These are phyloP conservation scores for Cucurbitaria berberidis DNA, from an alignment of 2,329 filamentous ascomycete species.

Conservation along the genomic window DNA sequence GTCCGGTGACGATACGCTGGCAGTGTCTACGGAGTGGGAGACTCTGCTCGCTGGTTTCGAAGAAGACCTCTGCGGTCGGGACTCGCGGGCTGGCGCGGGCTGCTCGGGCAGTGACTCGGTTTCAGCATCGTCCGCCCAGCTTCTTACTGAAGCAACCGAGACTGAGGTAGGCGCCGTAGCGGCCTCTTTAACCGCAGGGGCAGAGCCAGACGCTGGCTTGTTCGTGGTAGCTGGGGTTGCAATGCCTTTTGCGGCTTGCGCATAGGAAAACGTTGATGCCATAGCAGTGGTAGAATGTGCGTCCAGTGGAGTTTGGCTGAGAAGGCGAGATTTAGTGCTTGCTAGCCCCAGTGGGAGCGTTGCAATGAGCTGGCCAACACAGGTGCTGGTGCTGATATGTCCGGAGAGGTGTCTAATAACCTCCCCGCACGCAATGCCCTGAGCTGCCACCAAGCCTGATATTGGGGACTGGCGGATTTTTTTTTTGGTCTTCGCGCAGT, in stretches of 20 bases:
- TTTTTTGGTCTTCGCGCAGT: not conserved
- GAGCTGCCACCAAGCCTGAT: constrained; percentile 27
- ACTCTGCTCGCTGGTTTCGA: constrained; percentile 22
- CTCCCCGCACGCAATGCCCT: constrained; percentile 48
- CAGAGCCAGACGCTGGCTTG: constrained; percentile 53
- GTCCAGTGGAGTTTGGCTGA: constrained; percentile 9
- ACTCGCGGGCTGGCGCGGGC: constrained; percentile 30
- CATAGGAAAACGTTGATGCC: constrained; percentile 78
- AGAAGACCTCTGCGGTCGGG: constrained; percentile 19
- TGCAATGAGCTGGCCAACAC: constrained; percentile 37
- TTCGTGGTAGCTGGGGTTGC: constrained; percentile 53
- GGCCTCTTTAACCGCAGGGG: constrained; percentile 51
- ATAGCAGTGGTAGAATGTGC: constrained; percentile 25
- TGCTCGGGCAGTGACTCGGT: constrained; percentile 38
- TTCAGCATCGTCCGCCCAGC: constrained; percentile 59
- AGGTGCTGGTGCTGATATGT: constrained; percentile 38
- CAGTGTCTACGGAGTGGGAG: constrained; percentile 23
- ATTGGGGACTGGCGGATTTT: constrained; percentile 8
- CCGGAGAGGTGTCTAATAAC: constrained; percentile 50
- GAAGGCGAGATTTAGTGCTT: constrained; percentile 20
- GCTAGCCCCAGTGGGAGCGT: constrained; percentile 42
- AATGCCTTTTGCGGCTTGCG: constrained; percentile 89
- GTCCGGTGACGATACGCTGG: constrained; percentile 58
- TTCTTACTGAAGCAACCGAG: constrained; percentile 45
- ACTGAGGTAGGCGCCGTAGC: constrained; percentile 28